Conservation (phyloP, 2,329 filamentous ascomycete species). For the Cladosporium sp. region DNA sequence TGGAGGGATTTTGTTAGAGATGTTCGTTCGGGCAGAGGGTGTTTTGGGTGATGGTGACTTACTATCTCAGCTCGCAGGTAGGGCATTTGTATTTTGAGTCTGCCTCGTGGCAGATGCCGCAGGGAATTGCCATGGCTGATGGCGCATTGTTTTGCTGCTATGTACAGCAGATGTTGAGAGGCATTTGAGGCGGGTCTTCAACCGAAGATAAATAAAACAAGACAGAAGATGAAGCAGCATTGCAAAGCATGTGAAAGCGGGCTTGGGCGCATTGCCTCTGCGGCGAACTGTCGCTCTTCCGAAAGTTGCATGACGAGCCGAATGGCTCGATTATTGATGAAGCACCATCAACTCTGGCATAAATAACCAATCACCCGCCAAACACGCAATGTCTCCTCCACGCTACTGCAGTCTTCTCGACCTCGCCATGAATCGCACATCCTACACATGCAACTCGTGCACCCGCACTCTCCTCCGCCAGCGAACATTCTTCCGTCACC, state of each 20-base stretch:
- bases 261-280: conserved; percentile 2
- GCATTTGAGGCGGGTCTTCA: background rate
- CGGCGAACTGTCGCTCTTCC: conserved; percentile 19
- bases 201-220: too few species aligned
- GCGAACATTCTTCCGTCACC: conserved; percentile 9
- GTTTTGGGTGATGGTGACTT: conserved; percentile 25
- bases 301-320: conserved; percentile 14
- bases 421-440: conserved; percentile 17
- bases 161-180: background rate
- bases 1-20: conserved; percentile 16
- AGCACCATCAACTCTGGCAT: too few species aligned
- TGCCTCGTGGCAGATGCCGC: conserved; percentile 40
- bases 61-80: conserved; percentile 42
- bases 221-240: too few species aligned
- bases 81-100: conserved; percentile 49
- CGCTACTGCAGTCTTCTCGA: conserved; percentile 27
- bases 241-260: conserved; percentile 13
- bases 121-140: conserved; percentile 33
- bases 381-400: conserved; percentile 25
- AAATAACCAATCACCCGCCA: background rate
- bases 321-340: background rate
- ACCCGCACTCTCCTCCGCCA: conserved; percentile 4
- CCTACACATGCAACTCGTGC: conserved; percentile 9
- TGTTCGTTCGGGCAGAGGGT: background rate
- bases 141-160: conserved; percentile 12